phyloP scores from a whole-genome alignment of 2,329 filamentous ascomycete genomes.

The Trichoderma breve region DNA sequence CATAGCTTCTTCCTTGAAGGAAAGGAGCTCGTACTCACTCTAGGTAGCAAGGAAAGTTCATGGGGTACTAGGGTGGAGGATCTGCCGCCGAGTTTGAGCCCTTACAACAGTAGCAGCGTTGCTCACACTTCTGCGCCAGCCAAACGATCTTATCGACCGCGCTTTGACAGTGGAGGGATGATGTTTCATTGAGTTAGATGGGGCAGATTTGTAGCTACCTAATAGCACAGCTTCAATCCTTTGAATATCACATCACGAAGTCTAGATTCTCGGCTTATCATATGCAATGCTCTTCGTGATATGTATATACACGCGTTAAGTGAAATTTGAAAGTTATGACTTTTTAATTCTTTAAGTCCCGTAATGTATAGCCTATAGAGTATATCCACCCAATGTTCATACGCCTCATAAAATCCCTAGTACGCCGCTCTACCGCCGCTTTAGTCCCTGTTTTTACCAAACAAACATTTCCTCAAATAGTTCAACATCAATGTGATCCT shows the following conservation, averaged over 20 bases:
- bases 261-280: not conserved
- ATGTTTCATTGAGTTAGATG: not conserved
- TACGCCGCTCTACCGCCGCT: not conserved
- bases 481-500: slow-evolving; percentile 13
- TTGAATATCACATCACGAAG: not conserved
- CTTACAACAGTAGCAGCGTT: slow-evolving; percentile 29
- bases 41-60: slow-evolving; percentile 59
- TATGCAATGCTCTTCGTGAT: not conserved
- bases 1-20: slow-evolving; percentile 68
- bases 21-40: slow-evolving; percentile 59
- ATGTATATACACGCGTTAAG: not conserved
- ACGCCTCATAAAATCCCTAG: not conserved
- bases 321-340: not conserved
- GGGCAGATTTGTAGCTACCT: not conserved
- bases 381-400: not conserved
- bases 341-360: not conserved
- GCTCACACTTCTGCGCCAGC: not conserved
- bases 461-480: slow-evolving; percentile 22
- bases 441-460: slow-evolving; percentile 7
- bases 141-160: not conserved
- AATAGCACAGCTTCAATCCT: not conserved
- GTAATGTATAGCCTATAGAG: not conserved
- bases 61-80: slow-evolving; percentile 63
- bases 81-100: slow-evolving; percentile 58
- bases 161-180: slow-evolving; percentile 4